These are phyloP conservation scores for Mucor ambiguus DNA, from an alignment of 371 early-diverging fungal species.

Conservation along the genomic window DNA sequence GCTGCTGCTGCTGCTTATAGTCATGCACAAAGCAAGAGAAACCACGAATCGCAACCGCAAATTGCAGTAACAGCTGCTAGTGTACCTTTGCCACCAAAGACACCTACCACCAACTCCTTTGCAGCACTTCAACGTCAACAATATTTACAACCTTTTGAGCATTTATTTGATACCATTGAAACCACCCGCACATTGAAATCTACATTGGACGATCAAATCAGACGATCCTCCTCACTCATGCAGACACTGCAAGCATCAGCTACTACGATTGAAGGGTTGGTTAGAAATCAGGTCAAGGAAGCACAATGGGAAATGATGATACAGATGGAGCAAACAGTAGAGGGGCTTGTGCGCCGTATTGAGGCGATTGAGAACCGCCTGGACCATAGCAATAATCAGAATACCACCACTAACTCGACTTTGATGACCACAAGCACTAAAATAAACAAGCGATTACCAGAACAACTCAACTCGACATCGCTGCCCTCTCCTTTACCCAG, in stretches of 20 bases:
- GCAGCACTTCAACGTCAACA: slow-evolving; percentile 43
- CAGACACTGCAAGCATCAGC: slow-evolving; percentile 77
- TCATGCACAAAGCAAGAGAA: slow-evolving; percentile 6
- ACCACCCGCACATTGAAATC: slow-evolving; percentile 61
- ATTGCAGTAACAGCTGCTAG: slow-evolving; percentile 24
- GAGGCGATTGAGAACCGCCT: slow-evolving; percentile 10
- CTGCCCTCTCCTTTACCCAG: slow-evolving; percentile 25
- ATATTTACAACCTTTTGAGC: slow-evolving; percentile 62
- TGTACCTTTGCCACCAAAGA: slow-evolving; percentile 29
- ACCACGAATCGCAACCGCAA: slow-evolving; percentile 6
- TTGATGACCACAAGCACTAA: not conserved
- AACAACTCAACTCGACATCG: not conserved
- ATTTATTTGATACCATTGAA: slow-evolving; percentile 65
- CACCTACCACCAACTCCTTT: slow-evolving; percentile 40
- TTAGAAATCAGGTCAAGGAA: slow-evolving; percentile 76
- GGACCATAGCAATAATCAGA: not conserved
- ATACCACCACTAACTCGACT: not conserved
- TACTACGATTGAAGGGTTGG: slow-evolving; percentile 78
- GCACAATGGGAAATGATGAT: slow-evolving; percentile 66
- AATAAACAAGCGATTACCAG: not conserved
- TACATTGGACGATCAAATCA: slow-evolving; percentile 78
- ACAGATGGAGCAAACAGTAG: slow-evolving; percentile 22
- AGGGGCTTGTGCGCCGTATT: slow-evolving; percentile 13
- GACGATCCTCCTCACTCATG: slow-evolving; percentile 72
- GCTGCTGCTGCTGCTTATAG: not conserved